phyloP scores from a whole-genome alignment of 805 yeast species.

The Candida ortonii region DNA sequence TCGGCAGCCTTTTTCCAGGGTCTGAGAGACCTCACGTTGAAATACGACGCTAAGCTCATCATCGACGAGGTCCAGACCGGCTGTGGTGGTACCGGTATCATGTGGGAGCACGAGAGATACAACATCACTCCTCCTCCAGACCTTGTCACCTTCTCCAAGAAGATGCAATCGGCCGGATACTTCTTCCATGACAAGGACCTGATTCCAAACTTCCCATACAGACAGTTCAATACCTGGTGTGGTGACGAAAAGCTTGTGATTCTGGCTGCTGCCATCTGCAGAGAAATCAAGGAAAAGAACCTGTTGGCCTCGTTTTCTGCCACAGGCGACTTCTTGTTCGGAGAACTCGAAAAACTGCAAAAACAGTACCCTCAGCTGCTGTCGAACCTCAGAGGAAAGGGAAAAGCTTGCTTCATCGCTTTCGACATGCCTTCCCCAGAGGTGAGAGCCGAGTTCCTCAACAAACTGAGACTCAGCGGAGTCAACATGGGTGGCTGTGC shows the following conservation, averaged over 20 bases:
- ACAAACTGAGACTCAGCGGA: constrained; percentile 60
- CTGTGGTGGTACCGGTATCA: constrained; percentile 78
- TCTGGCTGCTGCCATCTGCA: constrained; percentile 69
- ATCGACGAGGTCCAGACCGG: constrained; percentile 91
- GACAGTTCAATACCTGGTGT: constrained; percentile 93
- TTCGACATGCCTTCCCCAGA: constrained; percentile 59
- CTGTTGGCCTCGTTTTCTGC: constrained; percentile 52
- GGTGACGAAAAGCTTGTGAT: constrained; percentile 84
- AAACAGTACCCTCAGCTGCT: constrained; percentile 51
- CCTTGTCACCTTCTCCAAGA: constrained; percentile 82
- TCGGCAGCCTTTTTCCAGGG: constrained; percentile 77
- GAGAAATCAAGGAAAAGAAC: constrained; percentile 60
- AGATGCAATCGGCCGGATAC: constrained; percentile 87
- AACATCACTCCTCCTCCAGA: constrained; percentile 74
- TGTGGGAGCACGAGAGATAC: constrained; percentile 91
- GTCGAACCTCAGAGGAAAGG: constrained; percentile 67
- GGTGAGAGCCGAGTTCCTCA: constrained; percentile 60
- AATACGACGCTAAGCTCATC: constrained; percentile 67
- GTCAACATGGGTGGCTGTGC: constrained; percentile 87
- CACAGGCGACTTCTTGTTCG: constrained; percentile 68
- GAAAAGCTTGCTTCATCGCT: constrained; percentile 78
- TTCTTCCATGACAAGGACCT: constrained; percentile 73
- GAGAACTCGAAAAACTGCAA: constrained; percentile 51
- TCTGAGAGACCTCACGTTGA: constrained; percentile 68
- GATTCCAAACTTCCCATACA: constrained; percentile 73